These are phyloP conservation scores for Lyophyllum decastes DNA, from an alignment of 768 basidiomycete genomes.

Conservation along the genomic window DNA sequence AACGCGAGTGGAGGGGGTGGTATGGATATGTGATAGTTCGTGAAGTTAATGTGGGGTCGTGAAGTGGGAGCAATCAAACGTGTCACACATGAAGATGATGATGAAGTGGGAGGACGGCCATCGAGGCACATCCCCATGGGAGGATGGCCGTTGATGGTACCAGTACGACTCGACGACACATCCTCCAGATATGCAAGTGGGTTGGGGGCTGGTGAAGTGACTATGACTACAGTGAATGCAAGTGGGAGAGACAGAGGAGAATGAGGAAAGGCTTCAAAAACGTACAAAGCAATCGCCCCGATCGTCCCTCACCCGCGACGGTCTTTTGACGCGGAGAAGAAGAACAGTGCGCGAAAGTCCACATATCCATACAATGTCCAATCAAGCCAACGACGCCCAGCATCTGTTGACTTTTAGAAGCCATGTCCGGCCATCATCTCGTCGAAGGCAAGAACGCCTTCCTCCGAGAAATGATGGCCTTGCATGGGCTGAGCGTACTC, in stretches of 20 bases:
- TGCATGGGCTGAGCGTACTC: slow-evolving; percentile 33
- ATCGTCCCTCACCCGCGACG: not conserved
- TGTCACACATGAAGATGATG: slow-evolving; percentile 20
- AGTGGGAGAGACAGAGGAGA: not conserved
- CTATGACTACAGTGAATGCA: slow-evolving; percentile 35
- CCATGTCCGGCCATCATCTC: slow-evolving; percentile 41
- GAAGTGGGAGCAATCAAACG: slow-evolving; percentile 13
- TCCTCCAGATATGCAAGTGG: slow-evolving; percentile 22
- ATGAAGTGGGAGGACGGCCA: slow-evolving; percentile 27
- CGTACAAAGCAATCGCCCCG: slow-evolving; percentile 2
- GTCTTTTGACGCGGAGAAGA: slow-evolving; percentile 1
- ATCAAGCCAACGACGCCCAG: slow-evolving; percentile 36
- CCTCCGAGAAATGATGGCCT: slow-evolving; percentile 22
- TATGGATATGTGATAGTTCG: slow-evolving; percentile 14
- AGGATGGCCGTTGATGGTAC: slow-evolving; percentile 31
- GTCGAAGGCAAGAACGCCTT: slow-evolving; percentile 37
- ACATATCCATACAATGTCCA: slow-evolving; percentile 33
- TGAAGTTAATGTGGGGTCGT: slow-evolving; percentile 6
- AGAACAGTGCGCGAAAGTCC: slow-evolving; percentile 22
- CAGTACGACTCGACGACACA: slow-evolving; percentile 40
- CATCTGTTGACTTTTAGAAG: slow-evolving; percentile 28
- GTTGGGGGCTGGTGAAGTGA: slow-evolving; percentile 19
- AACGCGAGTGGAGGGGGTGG: slow-evolving; percentile 4
- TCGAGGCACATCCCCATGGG: slow-evolving; percentile 38
- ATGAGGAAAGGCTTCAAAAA: not conserved